Percentiles rank a stretch among this genome's conserved stretches.
Evolutionary conservation across 192 early-diverging fungal genomes (phyloP).

Genomic region (Backusella macrospora): DNA sequence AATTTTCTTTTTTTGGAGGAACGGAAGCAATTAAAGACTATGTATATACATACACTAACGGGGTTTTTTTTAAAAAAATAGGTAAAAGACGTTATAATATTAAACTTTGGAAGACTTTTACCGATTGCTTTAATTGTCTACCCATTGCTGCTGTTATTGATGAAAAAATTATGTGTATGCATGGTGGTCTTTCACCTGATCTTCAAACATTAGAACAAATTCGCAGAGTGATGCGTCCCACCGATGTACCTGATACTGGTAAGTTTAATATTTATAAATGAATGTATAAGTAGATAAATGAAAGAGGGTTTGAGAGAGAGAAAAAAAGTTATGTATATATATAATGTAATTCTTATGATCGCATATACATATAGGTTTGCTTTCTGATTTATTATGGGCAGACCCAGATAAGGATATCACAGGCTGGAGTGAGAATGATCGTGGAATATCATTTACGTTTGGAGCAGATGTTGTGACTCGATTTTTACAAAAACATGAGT

Average conservation of each 20-base stretch:
- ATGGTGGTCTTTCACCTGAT: constrained; percentile 96
- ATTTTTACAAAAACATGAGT: constrained; percentile 90
- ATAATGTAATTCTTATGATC: neutral
- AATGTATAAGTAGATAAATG: neutral
- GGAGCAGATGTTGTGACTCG: constrained; percentile 89
- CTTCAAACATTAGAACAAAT: constrained; percentile 98
- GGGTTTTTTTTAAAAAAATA: neutral
- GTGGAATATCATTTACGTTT: constrained; percentile 95
- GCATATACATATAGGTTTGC: constrained; percentile 40
- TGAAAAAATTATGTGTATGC: constrained; percentile 99
- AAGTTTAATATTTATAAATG: neutral
- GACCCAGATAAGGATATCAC: constrained; percentile 96
- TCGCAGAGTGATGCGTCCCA: constrained; percentile 94
- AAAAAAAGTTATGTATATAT: neutral
- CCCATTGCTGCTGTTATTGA: constrained; percentile 97
- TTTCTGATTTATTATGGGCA: constrained; percentile 96
- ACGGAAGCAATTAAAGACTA: neutral
- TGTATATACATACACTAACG: neutral
- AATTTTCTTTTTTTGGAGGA: neutral
- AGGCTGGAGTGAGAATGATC: constrained; percentile 97
- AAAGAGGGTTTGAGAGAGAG: neutral
- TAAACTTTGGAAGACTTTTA: constrained; percentile 99
- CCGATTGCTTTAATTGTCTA: constrained; percentile 98
- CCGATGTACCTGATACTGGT: constrained; percentile 97
- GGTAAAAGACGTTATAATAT: constrained; percentile 88